Evolutionary conservation across 2,329 filamentous ascomycete genomes (phyloP).

Genomic region (Penicillium olsonii): DNA sequence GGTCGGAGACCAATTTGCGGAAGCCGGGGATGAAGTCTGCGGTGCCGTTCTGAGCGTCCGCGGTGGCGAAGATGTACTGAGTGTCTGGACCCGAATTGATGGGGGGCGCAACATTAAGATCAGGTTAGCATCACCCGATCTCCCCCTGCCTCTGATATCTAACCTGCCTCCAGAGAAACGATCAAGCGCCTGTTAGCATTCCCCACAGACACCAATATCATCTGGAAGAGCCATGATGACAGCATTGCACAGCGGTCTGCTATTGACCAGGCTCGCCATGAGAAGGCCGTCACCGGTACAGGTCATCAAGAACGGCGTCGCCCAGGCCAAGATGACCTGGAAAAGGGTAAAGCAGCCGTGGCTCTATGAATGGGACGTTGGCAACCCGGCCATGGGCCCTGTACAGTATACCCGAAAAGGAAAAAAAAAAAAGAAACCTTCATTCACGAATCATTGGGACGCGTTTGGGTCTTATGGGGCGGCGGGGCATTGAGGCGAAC

Average conservation of each 20-base stretch:
- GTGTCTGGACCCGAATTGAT: slow-evolving; percentile 94
- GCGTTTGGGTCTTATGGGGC: slow-evolving; percentile 37
- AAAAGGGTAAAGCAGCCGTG: slow-evolving; percentile 41
- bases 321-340: slow-evolving; percentile 47
- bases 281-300: slow-evolving; percentile 61
- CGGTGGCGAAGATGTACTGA: slow-evolving; percentile 94
- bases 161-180: slow-evolving; percentile 66
- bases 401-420: slow-evolving; percentile 41
- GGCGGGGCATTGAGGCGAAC: slow-evolving; percentile 42
- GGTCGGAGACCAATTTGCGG: slow-evolving; percentile 89
- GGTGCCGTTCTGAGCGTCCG: slow-evolving; percentile 92
- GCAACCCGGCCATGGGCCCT: slow-evolving; percentile 33
- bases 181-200: slow-evolving; percentile 88
- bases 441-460: slow-evolving; percentile 37
- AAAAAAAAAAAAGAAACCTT: slow-evolving; percentile 23
- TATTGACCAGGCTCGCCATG: slow-evolving; percentile 87
- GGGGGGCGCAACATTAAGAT: slow-evolving; percentile 95
- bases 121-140: slow-evolving; percentile 60
- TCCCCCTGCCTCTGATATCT: slow-evolving; percentile 16
- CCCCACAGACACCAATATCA: slow-evolving; percentile 83
- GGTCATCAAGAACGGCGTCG: slow-evolving; percentile 46
- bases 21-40: slow-evolving; percentile 91
- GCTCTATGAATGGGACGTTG: slow-evolving; percentile 29
- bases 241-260: slow-evolving; percentile 90
- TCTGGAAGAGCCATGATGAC: slow-evolving; percentile 95